Conservation (phyloP, 2,329 filamentous ascomycete species). For the Aspergillus chevalieri region DNA sequence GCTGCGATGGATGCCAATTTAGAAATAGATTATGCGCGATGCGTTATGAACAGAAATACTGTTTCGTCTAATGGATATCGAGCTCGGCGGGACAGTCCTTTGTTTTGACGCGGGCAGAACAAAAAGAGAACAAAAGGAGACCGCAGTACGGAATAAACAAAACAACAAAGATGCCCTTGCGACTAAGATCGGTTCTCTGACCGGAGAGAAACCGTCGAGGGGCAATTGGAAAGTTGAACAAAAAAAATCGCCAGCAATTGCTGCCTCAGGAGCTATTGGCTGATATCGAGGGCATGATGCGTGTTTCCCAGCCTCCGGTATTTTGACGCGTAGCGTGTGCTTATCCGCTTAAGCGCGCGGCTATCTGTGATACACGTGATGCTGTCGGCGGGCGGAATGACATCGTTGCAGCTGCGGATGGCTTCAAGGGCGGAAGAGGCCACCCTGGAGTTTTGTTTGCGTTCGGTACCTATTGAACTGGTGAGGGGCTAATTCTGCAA, state of each 20-base stretch:
- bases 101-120: neutral
- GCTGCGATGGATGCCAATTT: neutral
- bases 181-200: neutral
- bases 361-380: slow-evolving; percentile 8
- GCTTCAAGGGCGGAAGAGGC: slow-evolving; percentile 11
- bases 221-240: neutral
- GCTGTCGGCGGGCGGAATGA: neutral
- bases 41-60: neutral
- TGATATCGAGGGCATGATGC: neutral
- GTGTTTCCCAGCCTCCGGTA: slow-evolving; percentile 11
- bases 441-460: slow-evolving; percentile 13
- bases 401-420: slow-evolving; percentile 1
- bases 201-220: neutral
- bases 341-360: slow-evolving; percentile 4
- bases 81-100: neutral
- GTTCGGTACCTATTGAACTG: neutral
- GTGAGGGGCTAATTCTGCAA: neutral
- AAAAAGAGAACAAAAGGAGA: neutral
- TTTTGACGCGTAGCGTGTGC: slow-evolving; percentile 19
- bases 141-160: neutral
- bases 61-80: neutral
- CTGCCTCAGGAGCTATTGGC: neutral
- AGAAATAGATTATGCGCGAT: neutral
- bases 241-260: neutral
- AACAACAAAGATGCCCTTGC: neutral